Evolutionary conservation across 73 alveolate genomes (phyloP).

Genomic region (Paramecium primaurelia): DNA sequence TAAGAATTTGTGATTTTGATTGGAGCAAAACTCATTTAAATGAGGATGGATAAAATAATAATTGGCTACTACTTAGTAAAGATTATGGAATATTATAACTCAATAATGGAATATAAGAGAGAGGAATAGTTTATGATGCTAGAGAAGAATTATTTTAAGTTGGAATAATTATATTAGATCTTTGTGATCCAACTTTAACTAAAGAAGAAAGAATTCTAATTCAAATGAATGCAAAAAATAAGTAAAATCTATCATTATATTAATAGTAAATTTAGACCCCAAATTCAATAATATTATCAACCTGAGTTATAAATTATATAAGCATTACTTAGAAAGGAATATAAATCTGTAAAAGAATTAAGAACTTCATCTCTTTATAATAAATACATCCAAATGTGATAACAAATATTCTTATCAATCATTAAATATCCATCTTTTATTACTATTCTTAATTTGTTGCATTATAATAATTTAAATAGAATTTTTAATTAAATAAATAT

Average conservation of each 20-base stretch:
- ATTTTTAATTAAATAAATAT: too few relatives aligned
- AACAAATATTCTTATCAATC: neutral
- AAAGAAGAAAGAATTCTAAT: neutral
- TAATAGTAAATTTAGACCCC: neutral
- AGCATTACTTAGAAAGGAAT: neutral
- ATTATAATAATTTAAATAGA: too few relatives aligned
- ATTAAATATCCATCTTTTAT: too few relatives aligned
- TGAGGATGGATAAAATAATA: conserved; percentile 37
- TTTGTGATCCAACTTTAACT: neutral
- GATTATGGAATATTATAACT: neutral
- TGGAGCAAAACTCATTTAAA: conserved; percentile 69
- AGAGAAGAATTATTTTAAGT: neutral
- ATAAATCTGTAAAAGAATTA: neutral
- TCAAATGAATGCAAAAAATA: neutral
- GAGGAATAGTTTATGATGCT: neutral
- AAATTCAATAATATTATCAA: neutral
- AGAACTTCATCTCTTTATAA: neutral
- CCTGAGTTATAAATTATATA: neutral
- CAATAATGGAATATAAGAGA: neutral
- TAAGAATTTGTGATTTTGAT: conserved; percentile 95
- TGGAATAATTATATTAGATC: neutral
- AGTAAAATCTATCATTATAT: neutral
- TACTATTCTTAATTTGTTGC: neutral
- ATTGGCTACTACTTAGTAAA: neutral
- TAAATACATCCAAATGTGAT: neutral